These are phyloP conservation scores for Gracilaria vermiculophylla DNA, from an alignment of 23 red algal species.

Conservation along the genomic window DNA sequence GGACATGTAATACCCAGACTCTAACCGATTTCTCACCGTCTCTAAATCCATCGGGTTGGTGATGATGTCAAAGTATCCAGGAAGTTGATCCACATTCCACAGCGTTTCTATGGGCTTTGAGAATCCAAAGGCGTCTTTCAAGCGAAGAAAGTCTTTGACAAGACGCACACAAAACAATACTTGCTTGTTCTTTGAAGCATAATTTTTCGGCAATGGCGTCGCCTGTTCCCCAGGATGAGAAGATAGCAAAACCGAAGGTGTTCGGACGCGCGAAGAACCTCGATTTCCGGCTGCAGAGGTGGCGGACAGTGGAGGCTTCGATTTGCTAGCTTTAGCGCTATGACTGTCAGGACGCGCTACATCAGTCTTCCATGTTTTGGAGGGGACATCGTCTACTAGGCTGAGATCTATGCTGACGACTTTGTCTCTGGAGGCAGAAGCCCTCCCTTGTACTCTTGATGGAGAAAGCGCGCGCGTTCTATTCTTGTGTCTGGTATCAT, in stretches of 20 bases:
- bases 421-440: neutral
- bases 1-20: slow-evolving; percentile 66
- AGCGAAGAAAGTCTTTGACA: slow-evolving; percentile 69
- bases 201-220: neutral
- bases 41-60: slow-evolving; percentile 91
- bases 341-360: neutral
- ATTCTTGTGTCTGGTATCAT: neutral
- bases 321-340: slow-evolving; percentile 8
- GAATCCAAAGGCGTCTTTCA: slow-evolving; percentile 78
- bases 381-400: neutral
- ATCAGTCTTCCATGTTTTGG: neutral
- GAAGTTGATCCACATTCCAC: slow-evolving; percentile 81
- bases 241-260: slow-evolving; percentile 58
- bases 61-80: slow-evolving; percentile 93
- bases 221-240: slow-evolving; percentile 58
- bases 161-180: slow-evolving; percentile 62
- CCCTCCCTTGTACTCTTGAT: neutral
- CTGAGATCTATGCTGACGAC: slow-evolving; percentile 13
- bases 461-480: slow-evolving; percentile 1
- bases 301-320: neutral
- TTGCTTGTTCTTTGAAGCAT: slow-evolving; percentile 48
- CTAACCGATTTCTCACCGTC: slow-evolving; percentile 77
- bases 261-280: slow-evolving; percentile 51
- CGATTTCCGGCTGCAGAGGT: neutral
- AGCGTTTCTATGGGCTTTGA: slow-evolving; percentile 84